Evolutionary conservation across 371 early-diverging fungal species (phyloP).

Genomic region (Mortierella sp.): DNA sequence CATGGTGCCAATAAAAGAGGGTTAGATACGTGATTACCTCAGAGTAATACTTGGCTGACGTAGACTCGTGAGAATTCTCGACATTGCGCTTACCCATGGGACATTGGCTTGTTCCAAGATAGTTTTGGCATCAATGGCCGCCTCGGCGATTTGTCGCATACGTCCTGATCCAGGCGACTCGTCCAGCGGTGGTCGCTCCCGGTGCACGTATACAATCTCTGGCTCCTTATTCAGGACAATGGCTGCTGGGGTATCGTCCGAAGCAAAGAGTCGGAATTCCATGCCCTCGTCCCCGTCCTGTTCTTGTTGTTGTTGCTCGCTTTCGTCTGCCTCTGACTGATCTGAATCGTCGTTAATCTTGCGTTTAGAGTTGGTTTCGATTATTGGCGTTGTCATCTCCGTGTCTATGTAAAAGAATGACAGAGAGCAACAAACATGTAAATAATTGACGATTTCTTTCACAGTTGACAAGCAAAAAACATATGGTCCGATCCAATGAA

Average conservation of each 20-base stretch:
- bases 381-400: neutral
- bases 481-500: neutral
- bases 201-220: constrained; percentile 17
- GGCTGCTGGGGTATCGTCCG: constrained; percentile 40
- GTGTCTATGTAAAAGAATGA: neutral
- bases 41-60: too few species aligned
- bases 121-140: constrained; percentile 26
- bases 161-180: constrained; percentile 39
- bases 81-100: constrained; percentile 55
- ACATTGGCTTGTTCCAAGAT: constrained; percentile 29
- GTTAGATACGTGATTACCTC: neutral
- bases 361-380: neutral
- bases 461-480: neutral
- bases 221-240: constrained; percentile 17
- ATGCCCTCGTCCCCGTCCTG: constrained; percentile 22
- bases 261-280: constrained; percentile 53
- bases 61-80: too few species aligned
- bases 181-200: constrained; percentile 34
- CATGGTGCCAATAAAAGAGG: neutral
- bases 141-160: constrained; percentile 36
- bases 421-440: neutral
- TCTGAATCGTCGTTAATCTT: neutral
- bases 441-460: neutral
- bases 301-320: neutral
- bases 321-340: neutral